A percentile compares a stretch with the other conserved stretches of the same genome.
Conservation (phyloP, 768 basidiomycete species). For the Brasilioporus rufonigricans region DNA sequence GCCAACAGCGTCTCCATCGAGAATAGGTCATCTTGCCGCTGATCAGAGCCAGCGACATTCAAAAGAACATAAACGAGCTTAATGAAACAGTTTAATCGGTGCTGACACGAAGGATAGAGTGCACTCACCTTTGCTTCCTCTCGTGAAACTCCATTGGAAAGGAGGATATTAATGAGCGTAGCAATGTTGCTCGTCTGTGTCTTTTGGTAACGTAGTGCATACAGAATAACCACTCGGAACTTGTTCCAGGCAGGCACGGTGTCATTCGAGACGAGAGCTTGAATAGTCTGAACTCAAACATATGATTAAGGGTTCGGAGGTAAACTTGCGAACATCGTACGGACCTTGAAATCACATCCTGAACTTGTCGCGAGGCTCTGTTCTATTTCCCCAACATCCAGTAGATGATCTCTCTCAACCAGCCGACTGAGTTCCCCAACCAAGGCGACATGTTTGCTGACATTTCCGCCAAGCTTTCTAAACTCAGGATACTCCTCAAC, state of each 20-base stretch:
- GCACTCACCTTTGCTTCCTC: constrained; percentile 67
- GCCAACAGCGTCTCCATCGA: constrained; percentile 93
- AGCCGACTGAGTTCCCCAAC: constrained; percentile 94
- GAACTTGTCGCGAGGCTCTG: constrained; percentile 93
- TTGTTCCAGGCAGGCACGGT: constrained; percentile 77
- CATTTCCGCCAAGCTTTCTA: constrained; percentile 92
- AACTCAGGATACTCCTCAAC: constrained; percentile 99
- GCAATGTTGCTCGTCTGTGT: constrained; percentile 79
- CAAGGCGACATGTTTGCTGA: constrained; percentile 96
- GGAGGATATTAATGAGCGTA: constrained; percentile 67
- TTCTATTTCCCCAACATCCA: constrained; percentile 93
- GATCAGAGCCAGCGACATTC: constrained; percentile 92
- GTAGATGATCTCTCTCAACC: constrained; percentile 79
- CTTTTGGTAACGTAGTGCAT: constrained; percentile 94
- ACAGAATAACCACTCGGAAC: constrained; percentile 86
- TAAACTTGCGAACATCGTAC: constrained; percentile 14
- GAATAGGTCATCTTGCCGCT: constrained; percentile 96
- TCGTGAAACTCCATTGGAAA: constrained; percentile 70
- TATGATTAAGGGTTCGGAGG: background rate
- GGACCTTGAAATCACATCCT: constrained; percentile 83
- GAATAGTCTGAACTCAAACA: constrained; percentile 60
- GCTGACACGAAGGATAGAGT: constrained; percentile 5
- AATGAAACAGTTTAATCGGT: constrained; percentile 10
- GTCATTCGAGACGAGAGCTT: constrained; percentile 68
- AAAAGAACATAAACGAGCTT: constrained; percentile 92